Evolutionary conservation across 1,139 yeast genomes (phyloP), one percentile per base, ranked within the genome.

Genomic region (Hanseniaspora uvarum): DNA sequence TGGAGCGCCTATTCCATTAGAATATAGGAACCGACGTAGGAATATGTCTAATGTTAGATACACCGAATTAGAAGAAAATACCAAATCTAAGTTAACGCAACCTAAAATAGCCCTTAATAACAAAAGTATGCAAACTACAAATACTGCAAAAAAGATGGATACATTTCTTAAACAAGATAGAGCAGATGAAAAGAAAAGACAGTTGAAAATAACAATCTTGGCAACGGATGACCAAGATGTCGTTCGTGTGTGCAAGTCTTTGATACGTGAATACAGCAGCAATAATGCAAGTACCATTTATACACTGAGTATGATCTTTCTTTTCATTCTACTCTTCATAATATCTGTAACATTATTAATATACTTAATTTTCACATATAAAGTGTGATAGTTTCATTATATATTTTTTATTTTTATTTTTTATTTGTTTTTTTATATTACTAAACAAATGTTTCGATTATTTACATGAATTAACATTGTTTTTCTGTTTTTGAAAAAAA

Each of bases 1-100:
- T 16, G 52, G 52, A 12, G 31, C 31, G 3, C 55, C 55, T 3
- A 52, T 52, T n/a, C 55, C 55, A 3, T 21, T 52, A n/a, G 43
- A 50, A 5, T 52, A 52, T 21, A 34, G 43, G 19, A 45, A 51
- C 16, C 23, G 16, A 18, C 28, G 19, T 2, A 21, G 28, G 6
- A 39, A 33, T 21, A 5, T 30, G 3, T 19, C 14, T 4, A 21
- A 10, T 21, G 40, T 31, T 12, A 39, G 46, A 28, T 31, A 44
- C 19, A 44, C 28, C 24, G 26, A 44, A 8, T 16, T 11, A 3
- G 34, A 45, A 33, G 28, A 33, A 16, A 44, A 10, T 21, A 23
- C 18, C 5, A 30, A 38, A 21, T 14, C 37, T 11, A 34, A 12
- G 19, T 5, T 34, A 6, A 4, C 37, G 3, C 37, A 31, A 7